Conservation (phyloP, 257 asterid species). For the Petunia secreta region DNA sequence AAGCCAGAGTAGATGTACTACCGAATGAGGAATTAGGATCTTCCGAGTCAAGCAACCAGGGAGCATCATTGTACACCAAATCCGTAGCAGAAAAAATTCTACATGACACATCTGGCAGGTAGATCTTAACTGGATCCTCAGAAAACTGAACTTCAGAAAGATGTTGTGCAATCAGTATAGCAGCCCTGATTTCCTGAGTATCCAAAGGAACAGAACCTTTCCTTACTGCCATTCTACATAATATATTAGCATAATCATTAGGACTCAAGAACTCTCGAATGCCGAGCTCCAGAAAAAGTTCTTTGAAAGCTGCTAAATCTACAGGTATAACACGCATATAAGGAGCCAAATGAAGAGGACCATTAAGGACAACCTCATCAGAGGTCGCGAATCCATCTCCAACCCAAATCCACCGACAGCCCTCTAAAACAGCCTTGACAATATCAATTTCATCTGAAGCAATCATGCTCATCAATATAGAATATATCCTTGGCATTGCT, state of each 20-base stretch:
- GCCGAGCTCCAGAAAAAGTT: constrained; percentile 85
- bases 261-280: constrained; percentile 71
- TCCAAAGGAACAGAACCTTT: constrained; percentile 75
- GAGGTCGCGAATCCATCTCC: constrained; percentile 96
- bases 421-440: constrained; percentile 91
- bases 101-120: constrained; percentile 86
- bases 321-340: constrained; percentile 88
- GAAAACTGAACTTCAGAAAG: constrained; percentile 75
- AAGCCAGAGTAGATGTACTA: constrained; percentile 47
- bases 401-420: constrained; percentile 97
- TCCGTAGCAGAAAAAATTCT: constrained; percentile 65
- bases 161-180: constrained; percentile 84
- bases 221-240: constrained; percentile 68
- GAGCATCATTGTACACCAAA: constrained; percentile 91
- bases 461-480: constrained; percentile 67
- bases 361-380: constrained; percentile 89
- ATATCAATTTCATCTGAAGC: constrained; percentile 90
- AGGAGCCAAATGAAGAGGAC: constrained; percentile 96
- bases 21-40: constrained; percentile 61
- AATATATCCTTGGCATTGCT: constrained; percentile 93
- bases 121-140: constrained; percentile 60
- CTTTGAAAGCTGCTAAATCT: constrained; percentile 91
- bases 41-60: constrained; percentile 88
- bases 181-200: constrained; percentile 81
- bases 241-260: constrained; percentile 82